phyloP scores from a whole-genome alignment of 2,329 filamentous ascomycete genomes.

The Claviceps maximensis region DNA sequence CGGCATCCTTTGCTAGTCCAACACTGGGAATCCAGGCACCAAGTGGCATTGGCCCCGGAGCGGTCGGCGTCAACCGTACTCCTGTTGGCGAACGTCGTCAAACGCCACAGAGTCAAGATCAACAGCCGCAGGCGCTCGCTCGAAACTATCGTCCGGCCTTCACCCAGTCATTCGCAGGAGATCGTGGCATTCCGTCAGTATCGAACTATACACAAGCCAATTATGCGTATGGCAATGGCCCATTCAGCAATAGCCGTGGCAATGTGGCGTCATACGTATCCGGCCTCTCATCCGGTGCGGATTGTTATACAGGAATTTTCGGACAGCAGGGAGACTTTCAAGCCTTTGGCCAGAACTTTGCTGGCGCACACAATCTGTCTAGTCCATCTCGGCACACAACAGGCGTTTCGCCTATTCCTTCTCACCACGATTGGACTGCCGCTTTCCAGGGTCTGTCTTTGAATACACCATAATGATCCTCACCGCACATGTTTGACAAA shows the following conservation, averaged over 20 bases:
- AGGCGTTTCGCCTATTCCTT: conserved; percentile 26
- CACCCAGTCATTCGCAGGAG: conserved; percentile 26
- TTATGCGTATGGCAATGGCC: conserved; percentile 22
- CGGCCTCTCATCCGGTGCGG: conserved; percentile 15
- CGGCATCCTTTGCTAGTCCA: conserved; percentile 80
- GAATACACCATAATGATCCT: conserved; percentile 39
- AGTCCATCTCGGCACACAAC: conserved; percentile 24
- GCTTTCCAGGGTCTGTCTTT: conserved; percentile 61
- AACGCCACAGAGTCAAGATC: conserved; percentile 27
- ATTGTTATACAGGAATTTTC: conserved; percentile 18
- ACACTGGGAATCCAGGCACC: conserved; percentile 58
- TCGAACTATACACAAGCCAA: conserved; percentile 22
- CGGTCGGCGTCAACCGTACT: conserved; percentile 44
- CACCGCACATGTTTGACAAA: neutral
- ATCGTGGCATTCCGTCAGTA: conserved; percentile 26
- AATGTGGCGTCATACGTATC: conserved; percentile 16
- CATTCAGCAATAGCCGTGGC: conserved; percentile 20
- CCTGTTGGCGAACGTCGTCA: conserved; percentile 33
- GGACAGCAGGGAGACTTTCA: conserved; percentile 31
- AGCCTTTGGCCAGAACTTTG: conserved; percentile 33
- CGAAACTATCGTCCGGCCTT: conserved; percentile 31
- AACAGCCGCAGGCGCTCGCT: conserved; percentile 22
- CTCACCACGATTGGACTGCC: conserved; percentile 46
- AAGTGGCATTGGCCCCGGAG: conserved; percentile 51
- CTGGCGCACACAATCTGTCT: conserved; percentile 25